Conservation (phyloP, 306 rosid genomes). For the Cucumis sativus region Cucumber_9930_V3 NC_026659.2:19935501-19936000, state of each 20-base stretch:
- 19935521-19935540: slow-evolving; percentile 1
- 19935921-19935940: slow-evolving; percentile 7
- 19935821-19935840: neutral
- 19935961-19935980: slow-evolving; percentile 10
- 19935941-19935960: slow-evolving; percentile 1
- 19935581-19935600: slow-evolving; percentile 3
- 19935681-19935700: neutral
- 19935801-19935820: neutral
- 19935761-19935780: neutral
- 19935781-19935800: neutral
- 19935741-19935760: neutral
- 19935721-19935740: neutral
- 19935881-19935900: neutral
- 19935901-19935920: neutral
- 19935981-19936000: no score
- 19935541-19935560: slow-evolving; percentile 19
- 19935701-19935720: neutral
- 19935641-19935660: neutral
- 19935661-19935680: neutral
- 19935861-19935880: neutral
- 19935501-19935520: slow-evolving; percentile 45
- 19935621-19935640: neutral
- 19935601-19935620: neutral
- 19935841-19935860: neutral
- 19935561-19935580: slow-evolving; percentile 7